These are phyloP conservation scores for Bryoglossum gracile DNA, from an alignment of 495 filamentous ascomycete genomes.

Conservation along the genomic window DNA sequence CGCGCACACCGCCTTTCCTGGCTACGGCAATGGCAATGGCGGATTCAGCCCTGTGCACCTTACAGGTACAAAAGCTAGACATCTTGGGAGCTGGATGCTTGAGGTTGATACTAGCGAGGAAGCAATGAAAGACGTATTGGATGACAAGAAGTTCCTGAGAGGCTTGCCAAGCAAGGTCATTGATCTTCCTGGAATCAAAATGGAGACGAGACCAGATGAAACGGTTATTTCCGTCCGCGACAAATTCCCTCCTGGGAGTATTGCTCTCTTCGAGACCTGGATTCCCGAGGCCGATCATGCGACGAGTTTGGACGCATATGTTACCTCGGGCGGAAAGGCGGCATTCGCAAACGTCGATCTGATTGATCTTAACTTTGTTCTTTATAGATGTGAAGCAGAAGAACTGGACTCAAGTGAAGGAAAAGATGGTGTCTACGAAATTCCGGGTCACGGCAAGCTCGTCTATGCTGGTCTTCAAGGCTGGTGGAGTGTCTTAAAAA, in stretches of 20 bases:
- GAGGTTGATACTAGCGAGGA: slow-evolving; percentile 68
- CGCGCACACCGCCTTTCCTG: slow-evolving; percentile 90
- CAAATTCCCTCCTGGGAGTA: slow-evolving; percentile 82
- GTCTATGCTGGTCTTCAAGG: slow-evolving; percentile 97
- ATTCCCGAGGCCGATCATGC: slow-evolving; percentile 78
- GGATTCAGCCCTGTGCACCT: slow-evolving; percentile 70
- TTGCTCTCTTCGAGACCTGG: slow-evolving; percentile 93
- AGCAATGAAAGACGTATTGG: slow-evolving; percentile 52
- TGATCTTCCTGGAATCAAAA: slow-evolving; percentile 59
- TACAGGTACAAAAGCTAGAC: slow-evolving; percentile 63
- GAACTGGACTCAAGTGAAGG: slow-evolving; percentile 75
- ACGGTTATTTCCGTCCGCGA: slow-evolving; percentile 77
- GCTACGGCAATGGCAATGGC: slow-evolving; percentile 73
- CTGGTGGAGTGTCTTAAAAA: slow-evolving; percentile 91
- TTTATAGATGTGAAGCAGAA: slow-evolving; percentile 90
- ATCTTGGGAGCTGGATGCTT: slow-evolving; percentile 81
- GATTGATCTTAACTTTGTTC: slow-evolving; percentile 80
- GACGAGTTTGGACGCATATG: slow-evolving; percentile 70
- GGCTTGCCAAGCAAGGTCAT: slow-evolving; percentile 77
- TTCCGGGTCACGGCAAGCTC: slow-evolving; percentile 74
- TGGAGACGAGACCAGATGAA: slow-evolving; percentile 60
- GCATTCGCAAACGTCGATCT: slow-evolving; percentile 69
- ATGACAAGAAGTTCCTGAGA: slow-evolving; percentile 61
- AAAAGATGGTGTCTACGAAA: slow-evolving; percentile 77
- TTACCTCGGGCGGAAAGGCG: slow-evolving; percentile 71